A percentile compares a stretch with the other conserved stretches of the same genome.
These are phyloP conservation scores for Amphichorda felina DNA, from an alignment of 2,329 filamentous ascomycete genomes.

Conservation along the genomic window DNA sequence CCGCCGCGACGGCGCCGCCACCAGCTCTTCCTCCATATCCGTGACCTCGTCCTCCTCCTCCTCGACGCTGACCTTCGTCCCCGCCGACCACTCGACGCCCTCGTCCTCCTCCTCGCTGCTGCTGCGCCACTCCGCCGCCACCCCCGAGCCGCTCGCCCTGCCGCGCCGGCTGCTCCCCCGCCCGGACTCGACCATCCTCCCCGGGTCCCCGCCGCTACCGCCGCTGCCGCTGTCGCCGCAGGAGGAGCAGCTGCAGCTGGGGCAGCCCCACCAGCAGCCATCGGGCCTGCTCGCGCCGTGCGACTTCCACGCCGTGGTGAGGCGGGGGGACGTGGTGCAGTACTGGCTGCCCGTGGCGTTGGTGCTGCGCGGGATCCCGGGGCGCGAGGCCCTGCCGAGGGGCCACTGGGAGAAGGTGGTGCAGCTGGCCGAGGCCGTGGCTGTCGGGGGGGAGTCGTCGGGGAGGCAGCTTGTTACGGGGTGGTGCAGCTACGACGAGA, in stretches of 20 bases:
- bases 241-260: no score
- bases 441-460: background rate
- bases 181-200: slow-evolving; percentile 3
- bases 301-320: slow-evolving; percentile 3
- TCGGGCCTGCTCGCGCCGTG: slow-evolving; percentile 1
- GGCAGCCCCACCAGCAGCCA: no score
- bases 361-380: slow-evolving; percentile 5
- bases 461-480: slow-evolving; percentile 5
- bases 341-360: slow-evolving; percentile 7
- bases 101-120: no score
- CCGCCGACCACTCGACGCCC: no score
- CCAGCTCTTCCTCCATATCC: no score
- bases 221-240: background rate
- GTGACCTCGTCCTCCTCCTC: no score
- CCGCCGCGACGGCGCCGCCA: no score
- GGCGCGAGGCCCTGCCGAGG: slow-evolving; percentile 3
- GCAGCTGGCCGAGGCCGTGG: slow-evolving; percentile 4
- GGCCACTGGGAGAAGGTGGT: slow-evolving; percentile 8
- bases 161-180: background rate
- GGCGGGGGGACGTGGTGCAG: slow-evolving; percentile 3
- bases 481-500: slow-evolving; percentile 5
- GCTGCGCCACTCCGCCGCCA: background rate
- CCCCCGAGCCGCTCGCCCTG: no score
- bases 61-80: no score
- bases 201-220: slow-evolving; percentile 1